Percentiles rank a stretch among this genome's conserved stretches.
Conservation (phyloP, 2,329 filamentous ascomycete genomes). For the Massarina eburnea region DNA sequence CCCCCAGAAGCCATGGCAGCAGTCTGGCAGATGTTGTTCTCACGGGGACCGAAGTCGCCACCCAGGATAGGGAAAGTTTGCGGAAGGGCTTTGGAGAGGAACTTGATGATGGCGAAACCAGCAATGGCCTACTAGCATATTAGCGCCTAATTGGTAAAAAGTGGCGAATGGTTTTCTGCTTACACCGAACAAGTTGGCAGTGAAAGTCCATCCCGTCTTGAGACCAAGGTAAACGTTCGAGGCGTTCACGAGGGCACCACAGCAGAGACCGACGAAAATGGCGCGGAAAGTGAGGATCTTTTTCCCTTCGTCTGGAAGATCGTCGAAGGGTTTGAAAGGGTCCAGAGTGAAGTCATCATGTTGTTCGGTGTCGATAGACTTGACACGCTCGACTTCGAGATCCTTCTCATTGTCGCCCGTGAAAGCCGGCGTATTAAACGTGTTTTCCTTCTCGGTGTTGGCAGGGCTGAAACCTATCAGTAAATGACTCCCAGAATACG, state of each 20-base stretch:
- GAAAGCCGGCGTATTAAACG: slow-evolving; percentile 28
- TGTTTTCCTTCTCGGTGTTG: slow-evolving; percentile 40
- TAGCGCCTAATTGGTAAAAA: neutral
- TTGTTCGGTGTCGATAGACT: slow-evolving; percentile 22
- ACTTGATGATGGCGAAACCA: slow-evolving; percentile 60
- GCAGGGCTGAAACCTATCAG: slow-evolving; percentile 21
- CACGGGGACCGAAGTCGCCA: slow-evolving; percentile 60
- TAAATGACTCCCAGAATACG: neutral
- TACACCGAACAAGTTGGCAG: slow-evolving; percentile 36
- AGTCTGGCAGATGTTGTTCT: slow-evolving; percentile 65
- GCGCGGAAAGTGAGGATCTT: slow-evolving; percentile 59
- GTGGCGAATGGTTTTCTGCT: slow-evolving; percentile 9
- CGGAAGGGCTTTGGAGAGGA: slow-evolving; percentile 53
- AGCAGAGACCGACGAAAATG: slow-evolving; percentile 56
- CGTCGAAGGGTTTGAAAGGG: slow-evolving; percentile 47
- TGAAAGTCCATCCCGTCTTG: slow-evolving; percentile 49
- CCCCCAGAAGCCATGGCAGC: slow-evolving; percentile 62
- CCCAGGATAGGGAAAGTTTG: slow-evolving; percentile 56
- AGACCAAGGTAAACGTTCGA: slow-evolving; percentile 64
- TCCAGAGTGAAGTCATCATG: slow-evolving; percentile 37
- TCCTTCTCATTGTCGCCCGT: slow-evolving; percentile 21
- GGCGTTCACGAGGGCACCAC: slow-evolving; percentile 62
- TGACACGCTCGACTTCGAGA: slow-evolving; percentile 23
- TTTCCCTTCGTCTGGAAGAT: slow-evolving; percentile 48
- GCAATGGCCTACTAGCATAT: slow-evolving; percentile 52